Conservation (phyloP, 305 asterid genomes). For the Salvia sclarea region DNA sequence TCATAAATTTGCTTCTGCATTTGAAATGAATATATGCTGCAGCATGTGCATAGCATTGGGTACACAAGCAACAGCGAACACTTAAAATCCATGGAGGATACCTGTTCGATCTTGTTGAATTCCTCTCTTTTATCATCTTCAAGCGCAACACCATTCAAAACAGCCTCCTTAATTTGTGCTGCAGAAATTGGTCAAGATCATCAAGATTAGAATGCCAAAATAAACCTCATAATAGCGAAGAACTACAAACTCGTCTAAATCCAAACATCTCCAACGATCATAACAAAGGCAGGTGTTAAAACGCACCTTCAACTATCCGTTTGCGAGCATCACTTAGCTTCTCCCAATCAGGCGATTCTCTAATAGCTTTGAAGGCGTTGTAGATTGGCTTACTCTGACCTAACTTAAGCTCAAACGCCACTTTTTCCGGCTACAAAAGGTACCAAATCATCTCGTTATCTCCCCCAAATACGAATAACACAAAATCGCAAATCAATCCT, state of each 20-base stretch:
- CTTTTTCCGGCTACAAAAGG: constrained; percentile 77
- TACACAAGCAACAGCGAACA: background rate
- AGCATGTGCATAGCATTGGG: background rate
- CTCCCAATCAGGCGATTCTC: constrained; percentile 80
- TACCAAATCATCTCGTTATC: background rate
- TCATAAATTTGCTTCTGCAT: background rate
- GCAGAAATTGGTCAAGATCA: constrained; percentile 38
- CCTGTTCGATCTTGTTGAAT: constrained; percentile 93
- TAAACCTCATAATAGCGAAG: background rate
- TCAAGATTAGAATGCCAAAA: constrained; percentile 26
- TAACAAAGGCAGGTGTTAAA: constrained; percentile 5
- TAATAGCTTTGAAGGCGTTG: constrained; percentile 80
- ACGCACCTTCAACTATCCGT: constrained; percentile 83
- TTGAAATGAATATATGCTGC: background rate
- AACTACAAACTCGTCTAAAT: constrained; percentile 6
- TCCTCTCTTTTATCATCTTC: constrained; percentile 84
- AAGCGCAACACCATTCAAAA: constrained; percentile 85
- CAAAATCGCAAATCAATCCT: no score
- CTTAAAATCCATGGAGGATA: constrained; percentile 22
- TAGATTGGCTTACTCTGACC: constrained; percentile 93
- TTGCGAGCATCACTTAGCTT: constrained; percentile 78
- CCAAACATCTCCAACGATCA: constrained; percentile 13
- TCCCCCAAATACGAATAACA: constrained; percentile 19
- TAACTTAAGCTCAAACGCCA: constrained; percentile 76
- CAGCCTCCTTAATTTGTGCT: constrained; percentile 92